phyloP scores from a whole-genome alignment of 352 stramenopile genomes.

The Peronospora farinosa region DNA sequence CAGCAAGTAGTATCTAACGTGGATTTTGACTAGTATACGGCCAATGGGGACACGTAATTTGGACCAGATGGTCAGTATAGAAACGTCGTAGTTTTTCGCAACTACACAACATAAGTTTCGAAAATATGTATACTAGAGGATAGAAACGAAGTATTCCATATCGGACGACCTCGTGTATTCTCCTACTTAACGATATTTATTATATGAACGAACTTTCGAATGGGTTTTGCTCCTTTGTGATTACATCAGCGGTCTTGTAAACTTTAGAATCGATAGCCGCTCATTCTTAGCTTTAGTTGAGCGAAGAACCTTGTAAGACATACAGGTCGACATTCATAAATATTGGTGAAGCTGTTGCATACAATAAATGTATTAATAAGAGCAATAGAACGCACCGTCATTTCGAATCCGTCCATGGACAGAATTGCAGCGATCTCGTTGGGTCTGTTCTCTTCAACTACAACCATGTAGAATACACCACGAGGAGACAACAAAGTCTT shows the following conservation, averaged over 20 bases:
- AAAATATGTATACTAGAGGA: no score
- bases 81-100: conserved; percentile 2
- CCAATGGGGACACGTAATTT: conserved; percentile 1
- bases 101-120: not conserved
- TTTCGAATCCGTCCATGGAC: conserved; percentile 52
- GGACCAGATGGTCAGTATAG: conserved; percentile 18
- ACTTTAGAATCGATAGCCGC: conserved; percentile 69
- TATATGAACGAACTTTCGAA: no score
- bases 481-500: conserved; percentile 65
- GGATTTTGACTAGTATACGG: conserved; percentile 5
- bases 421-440: conserved; percentile 87
- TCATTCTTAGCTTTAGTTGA: conserved; percentile 71
- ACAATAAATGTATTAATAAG: not conserved
- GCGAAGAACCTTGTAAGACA: conserved; percentile 41
- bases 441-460: conserved; percentile 95
- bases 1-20: not conserved
- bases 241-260: conserved; percentile 25
- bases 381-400: conserved; percentile 35
- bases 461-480: conserved; percentile 96
- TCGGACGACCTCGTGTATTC: no score
- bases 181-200: no score
- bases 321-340: not conserved
- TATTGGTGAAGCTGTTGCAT: not conserved
- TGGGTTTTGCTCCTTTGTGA: no score
- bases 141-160: no score